Evolutionary conservation across 208 protist genomes (phyloP).

Genomic region (Crithidia brevicula): DNA sequence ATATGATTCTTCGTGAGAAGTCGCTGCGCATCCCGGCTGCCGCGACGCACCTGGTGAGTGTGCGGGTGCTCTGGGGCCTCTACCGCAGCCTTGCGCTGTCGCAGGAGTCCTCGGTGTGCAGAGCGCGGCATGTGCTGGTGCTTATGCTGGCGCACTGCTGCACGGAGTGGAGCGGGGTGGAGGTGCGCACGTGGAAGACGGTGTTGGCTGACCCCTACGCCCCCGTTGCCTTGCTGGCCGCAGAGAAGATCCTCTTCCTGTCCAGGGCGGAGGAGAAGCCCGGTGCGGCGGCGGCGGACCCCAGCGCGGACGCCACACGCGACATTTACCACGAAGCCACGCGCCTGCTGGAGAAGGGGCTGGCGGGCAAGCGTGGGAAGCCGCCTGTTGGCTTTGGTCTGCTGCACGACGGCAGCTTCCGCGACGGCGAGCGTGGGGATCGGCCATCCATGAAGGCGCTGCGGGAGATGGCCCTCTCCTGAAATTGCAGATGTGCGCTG

Average conservation of each 20-base stretch:
- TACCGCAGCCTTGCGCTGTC: slow-evolving; percentile 58
- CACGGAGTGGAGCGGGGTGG: slow-evolving; percentile 27
- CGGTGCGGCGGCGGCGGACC: slow-evolving; percentile 8
- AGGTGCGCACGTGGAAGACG: slow-evolving; percentile 50
- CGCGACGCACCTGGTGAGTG: slow-evolving; percentile 45
- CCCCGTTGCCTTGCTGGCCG: slow-evolving; percentile 59
- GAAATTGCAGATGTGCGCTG: too few species aligned
- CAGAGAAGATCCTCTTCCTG: slow-evolving; percentile 51
- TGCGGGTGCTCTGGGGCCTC: slow-evolving; percentile 71
- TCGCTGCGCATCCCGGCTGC: slow-evolving; percentile 36
- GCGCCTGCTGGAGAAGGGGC: slow-evolving; percentile 27
- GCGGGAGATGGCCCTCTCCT: slow-evolving; percentile 18
- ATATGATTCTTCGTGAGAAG: slow-evolving; percentile 44
- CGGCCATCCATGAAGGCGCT: slow-evolving; percentile 15
- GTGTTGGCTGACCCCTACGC: slow-evolving; percentile 67
- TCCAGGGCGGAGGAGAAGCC: slow-evolving; percentile 26
- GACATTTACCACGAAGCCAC: slow-evolving; percentile 27
- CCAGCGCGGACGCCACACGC: slow-evolving; percentile 11
- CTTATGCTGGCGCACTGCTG: slow-evolving; percentile 28
- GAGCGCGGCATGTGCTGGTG: slow-evolving; percentile 65
- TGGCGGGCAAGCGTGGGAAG: slow-evolving; percentile 11
- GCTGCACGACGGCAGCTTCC: slow-evolving; percentile 18
- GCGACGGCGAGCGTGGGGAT: slow-evolving; percentile 8
- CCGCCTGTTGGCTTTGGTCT: slow-evolving; percentile 11
- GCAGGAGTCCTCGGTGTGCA: slow-evolving; percentile 54